Evolutionary conservation across 2,329 filamentous ascomycete species (phyloP).

Genomic region (Dothideomycetidae sp.): DNA sequence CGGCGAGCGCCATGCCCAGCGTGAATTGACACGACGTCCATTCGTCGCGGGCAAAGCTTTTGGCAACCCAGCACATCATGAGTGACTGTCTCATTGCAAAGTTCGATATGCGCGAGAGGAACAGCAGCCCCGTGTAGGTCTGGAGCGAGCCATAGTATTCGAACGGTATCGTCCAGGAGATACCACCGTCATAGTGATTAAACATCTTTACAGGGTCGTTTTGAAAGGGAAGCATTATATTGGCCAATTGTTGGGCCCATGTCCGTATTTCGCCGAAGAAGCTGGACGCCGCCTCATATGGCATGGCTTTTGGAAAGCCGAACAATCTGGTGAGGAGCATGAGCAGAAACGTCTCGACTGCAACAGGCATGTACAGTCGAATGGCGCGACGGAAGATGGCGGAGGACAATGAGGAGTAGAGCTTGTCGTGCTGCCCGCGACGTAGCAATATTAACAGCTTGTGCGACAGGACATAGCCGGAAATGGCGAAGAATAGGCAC

Average conservation of each 20-base stretch:
- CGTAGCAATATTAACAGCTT: conserved; percentile 14
- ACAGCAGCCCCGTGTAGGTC: no score
- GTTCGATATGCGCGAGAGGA: no score
- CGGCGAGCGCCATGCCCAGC: no score
- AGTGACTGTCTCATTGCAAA: no score
- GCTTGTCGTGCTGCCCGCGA: conserved; percentile 17
- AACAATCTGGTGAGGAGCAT: background rate
- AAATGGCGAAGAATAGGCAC: conserved; percentile 48
- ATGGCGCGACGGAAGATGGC: conserved; percentile 15
- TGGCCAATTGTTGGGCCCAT: background rate
- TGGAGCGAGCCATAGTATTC: conserved; percentile 2
- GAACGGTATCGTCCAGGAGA: conserved; percentile 1
- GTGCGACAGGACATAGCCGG: conserved; percentile 46
- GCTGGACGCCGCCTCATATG: no score
- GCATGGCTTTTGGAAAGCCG: background rate
- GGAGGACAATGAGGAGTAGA: conserved; percentile 14
- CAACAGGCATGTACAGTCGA: conserved; percentile 15
- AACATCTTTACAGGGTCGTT: background rate
- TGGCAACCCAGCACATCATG: no score
- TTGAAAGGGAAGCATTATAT: background rate
- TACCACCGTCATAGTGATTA: background rate
- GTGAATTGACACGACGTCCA: no score
- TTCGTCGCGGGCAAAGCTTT: no score
- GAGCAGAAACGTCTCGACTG: conserved; percentile 9
- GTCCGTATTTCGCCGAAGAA: background rate